Percentiles rank a stretch among this genome's conserved stretches.
Evolutionary conservation across 306 rosid species (phyloP).

Genomic region (Lupinus albus): DNA sequence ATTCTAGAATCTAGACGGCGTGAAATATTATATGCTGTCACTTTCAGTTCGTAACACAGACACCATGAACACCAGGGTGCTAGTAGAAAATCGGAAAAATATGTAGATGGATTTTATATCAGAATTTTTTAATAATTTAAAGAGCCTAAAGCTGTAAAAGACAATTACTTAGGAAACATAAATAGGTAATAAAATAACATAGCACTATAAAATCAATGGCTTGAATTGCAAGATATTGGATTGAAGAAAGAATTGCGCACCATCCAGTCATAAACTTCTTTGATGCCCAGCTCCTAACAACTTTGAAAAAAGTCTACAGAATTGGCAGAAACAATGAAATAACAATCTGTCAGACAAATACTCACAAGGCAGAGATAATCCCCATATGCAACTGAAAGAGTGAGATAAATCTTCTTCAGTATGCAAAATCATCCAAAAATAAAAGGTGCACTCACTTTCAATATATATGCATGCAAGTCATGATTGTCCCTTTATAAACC

Average conservation of each 20-base stretch:
- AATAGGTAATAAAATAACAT: conserved; percentile 7
- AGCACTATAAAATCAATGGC: conserved; percentile 5
- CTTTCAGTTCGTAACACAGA: neutral
- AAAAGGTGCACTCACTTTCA: neutral
- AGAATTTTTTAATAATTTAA: neutral
- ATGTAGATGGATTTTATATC: neutral
- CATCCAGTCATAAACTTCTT: conserved; percentile 94
- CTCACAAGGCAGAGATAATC: neutral
- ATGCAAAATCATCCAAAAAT: neutral
- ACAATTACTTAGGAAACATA: neutral
- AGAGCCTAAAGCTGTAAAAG: conserved; percentile 14
- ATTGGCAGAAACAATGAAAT: conserved; percentile 30
- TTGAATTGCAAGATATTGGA: conserved; percentile 13
- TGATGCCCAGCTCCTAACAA: conserved; percentile 86
- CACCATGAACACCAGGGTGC: neutral
- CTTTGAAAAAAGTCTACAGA: conserved; percentile 77
- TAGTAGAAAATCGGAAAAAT: neutral
- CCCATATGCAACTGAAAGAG: neutral
- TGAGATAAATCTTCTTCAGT: neutral
- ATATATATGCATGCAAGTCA: neutral
- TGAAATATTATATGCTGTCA: neutral
- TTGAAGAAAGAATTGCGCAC: conserved; percentile 49
- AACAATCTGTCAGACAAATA: conserved; percentile 36
- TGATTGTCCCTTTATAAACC: neutral
- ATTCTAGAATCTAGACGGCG: no score